Base-by-base conservation (phyloP, 164 flowering plant species). In the Magnolia kwangsiensis region DNA sequence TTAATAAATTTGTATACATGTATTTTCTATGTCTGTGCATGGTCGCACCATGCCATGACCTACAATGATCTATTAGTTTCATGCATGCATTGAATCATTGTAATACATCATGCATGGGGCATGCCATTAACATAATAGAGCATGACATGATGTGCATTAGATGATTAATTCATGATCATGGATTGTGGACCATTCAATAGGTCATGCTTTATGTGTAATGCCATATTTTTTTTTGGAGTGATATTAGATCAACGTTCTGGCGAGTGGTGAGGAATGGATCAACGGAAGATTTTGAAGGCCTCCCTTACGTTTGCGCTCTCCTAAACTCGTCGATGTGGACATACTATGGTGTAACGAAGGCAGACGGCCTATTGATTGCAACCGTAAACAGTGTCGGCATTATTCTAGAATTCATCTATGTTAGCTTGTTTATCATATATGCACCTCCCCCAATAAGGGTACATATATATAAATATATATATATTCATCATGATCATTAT, bases 351-450 rank as follows among this genome's bases (percentile, higher is more conserved):
- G 7, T 37, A 3, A 37, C 45, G 7, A 37, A 37, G 45, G 6
- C 45, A 2, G 91, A 83, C 4, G 94, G 87, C 50, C 65, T 87
- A 2, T 89, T 90, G 7, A 72, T 93, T 9, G 71, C 75, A 72
- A 88, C 97, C 0, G 90, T 91, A 63, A 93, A 93, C 74, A 89
- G 86, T 1, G 79, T 85, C 23, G 97, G 97, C 0, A 86, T 84
- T 13, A 49, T 82, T 51, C 59, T 90, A 21, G 90, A 91, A 55
- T 71, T 83, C 72, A 77, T 84, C 69, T 93, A 93, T 76, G 88
- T 93, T 72, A 71, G 84, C 50, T 81, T 93, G 50, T 91, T 86
- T 50, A 80, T 93, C 84, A 61, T 84, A 23, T 93, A 82, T 71
- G 89, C 91, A 64, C 90, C 94, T 59, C 86, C 73, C 65, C 78